Base-by-base conservation (phyloP, 2,329 filamentous ascomycete genomes). In the Fusarium pseudograminearum region DNA sequence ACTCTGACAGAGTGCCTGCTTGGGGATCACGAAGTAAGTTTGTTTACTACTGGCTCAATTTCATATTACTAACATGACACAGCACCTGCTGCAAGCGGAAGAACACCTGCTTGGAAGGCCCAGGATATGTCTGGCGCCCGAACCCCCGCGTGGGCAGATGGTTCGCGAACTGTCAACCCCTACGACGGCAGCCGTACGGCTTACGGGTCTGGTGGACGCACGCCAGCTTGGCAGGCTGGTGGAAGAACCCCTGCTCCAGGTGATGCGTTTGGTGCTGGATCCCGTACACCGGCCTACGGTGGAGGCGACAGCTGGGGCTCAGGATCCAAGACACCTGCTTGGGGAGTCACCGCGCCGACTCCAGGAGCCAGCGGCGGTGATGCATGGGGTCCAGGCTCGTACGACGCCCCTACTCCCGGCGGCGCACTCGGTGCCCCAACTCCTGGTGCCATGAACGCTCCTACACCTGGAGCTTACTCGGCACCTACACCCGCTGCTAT, bases 291-390 rank as follows among this genome's bases (percentile, higher is more conserved):
- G 45, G 91, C 85, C 55, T 93, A 90, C 72, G 80, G 81, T 24
- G 79, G 82, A 48, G 90, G 82, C 55, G 90, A 91, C 62, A 83
- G 86, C 33, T 93, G 91, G 83, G 88, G 84, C 16, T 84, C 86
- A 6, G 89, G 91, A 9, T 91, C 91, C 31, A 93, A 94, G 78
- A 97, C 93, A 2, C 94, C 94, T 5, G 90, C 88, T 2, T 94
- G 92, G 76, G 88, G 86, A 28, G 83, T 81, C 11, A 86, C 86
- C 5, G 87, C 87, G 5, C 86, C 87, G 4, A 89, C 87, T 2
- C 87, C 87, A 0, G 86, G 84, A 12, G 87, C 84, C 54, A 87
- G 85, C 74, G 86, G 84, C 54, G 83, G 83, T 52, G 87, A 90
- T 62, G 81, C 85, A 8, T 90, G 88, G 88, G 86, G 86, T 36